Conservation (phyloP, 495 filamentous ascomycete species). For the Cudoniella acicularis region DNA sequence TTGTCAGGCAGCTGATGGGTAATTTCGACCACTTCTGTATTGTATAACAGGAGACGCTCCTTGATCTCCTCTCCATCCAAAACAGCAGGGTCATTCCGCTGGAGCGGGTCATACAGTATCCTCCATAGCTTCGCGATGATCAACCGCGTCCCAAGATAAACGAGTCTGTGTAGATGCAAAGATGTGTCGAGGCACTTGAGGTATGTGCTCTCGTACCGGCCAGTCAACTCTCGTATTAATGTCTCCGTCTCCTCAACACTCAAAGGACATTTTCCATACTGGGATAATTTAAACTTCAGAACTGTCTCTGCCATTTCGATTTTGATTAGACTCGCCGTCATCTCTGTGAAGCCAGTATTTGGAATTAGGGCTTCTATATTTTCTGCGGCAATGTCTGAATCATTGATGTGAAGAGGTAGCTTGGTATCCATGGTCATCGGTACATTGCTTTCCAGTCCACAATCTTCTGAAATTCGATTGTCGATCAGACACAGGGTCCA, state of each 20-base stretch:
- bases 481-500: conserved; percentile 73
- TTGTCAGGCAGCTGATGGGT: not conserved
- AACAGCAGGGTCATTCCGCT: not conserved
- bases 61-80: not conserved
- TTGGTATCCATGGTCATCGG: conserved; percentile 8
- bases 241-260: not conserved
- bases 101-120: not conserved
- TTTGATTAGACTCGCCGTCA: not conserved
- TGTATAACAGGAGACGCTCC: not conserved
- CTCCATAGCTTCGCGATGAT: not conserved
- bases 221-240: not conserved
- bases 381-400: not conserved
- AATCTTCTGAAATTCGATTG: conserved; percentile 42
- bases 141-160: not conserved
- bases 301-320: not conserved
- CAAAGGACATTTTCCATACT: not conserved
- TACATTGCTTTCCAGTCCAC: not conserved
- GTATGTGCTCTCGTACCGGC: not conserved
- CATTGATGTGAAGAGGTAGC: not conserved
- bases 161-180: not conserved
- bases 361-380: not conserved
- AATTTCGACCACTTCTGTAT: not conserved
- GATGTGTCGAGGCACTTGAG: not conserved
- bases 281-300: not conserved
- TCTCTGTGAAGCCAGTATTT: conserved; percentile 1